Percentiles rank a stretch among this genome's conserved stretches.
Evolutionary conservation across 2,329 filamentous ascomycete species (phyloP).

Genomic region (Colletotrichum abscissum): DNA sequence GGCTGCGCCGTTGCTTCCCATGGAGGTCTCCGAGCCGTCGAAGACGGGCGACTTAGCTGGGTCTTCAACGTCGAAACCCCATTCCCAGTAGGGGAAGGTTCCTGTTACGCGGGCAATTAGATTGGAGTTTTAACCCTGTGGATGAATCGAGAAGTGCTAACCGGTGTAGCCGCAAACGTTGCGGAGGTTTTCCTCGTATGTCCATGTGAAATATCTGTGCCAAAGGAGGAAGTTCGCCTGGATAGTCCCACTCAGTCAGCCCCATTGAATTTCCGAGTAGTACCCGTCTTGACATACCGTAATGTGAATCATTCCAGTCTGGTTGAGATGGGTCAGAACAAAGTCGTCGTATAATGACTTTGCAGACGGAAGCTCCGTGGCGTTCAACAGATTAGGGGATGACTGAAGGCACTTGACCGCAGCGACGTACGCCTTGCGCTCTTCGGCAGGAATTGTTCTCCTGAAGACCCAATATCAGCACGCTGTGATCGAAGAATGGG

Average conservation of each 20-base stretch:
- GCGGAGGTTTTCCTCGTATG: slow-evolving; percentile 29
- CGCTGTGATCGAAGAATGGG: too few relatives aligned
- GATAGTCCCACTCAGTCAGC: not conserved
- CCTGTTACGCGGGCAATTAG: not conserved
- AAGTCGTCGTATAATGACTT: slow-evolving; percentile 37
- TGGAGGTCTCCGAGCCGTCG: slow-evolving; percentile 50
- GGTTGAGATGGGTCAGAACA: slow-evolving; percentile 34
- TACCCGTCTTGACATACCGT: slow-evolving; percentile 6
- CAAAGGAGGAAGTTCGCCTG: slow-evolving; percentile 28
- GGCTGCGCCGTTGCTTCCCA: slow-evolving; percentile 50
- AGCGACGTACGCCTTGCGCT: slow-evolving; percentile 39
- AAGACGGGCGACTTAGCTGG: slow-evolving; percentile 48
- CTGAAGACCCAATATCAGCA: slow-evolving; percentile 9
- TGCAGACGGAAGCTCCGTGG: slow-evolving; percentile 29
- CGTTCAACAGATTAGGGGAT: slow-evolving; percentile 30
- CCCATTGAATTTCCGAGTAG: not conserved
- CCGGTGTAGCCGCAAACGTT: slow-evolving; percentile 31
- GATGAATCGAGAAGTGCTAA: slow-evolving; percentile 23
- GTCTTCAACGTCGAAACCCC: slow-evolving; percentile 37
- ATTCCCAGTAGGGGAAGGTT: slow-evolving; percentile 32
- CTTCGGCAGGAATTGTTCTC: slow-evolving; percentile 37
- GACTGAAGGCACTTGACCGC: slow-evolving; percentile 42
- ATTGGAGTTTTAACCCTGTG: not conserved
- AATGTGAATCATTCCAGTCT: slow-evolving; percentile 24
- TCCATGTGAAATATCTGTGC: slow-evolving; percentile 25